phyloP scores from a whole-genome alignment of 805 yeast species.

The Blastobotrys parvus region DNA sequence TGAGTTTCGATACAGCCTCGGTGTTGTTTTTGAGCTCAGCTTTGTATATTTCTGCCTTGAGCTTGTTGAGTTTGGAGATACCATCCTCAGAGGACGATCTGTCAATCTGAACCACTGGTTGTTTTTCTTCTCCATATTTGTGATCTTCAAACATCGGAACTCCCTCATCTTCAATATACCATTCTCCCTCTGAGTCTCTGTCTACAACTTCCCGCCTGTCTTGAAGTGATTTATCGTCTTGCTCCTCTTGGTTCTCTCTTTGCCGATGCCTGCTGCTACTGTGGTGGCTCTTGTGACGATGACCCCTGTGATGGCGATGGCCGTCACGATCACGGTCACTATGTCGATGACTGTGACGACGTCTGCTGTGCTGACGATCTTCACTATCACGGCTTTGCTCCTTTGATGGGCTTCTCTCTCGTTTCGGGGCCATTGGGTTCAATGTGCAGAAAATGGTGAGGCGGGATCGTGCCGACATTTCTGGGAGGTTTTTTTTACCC shows the following conservation, averaged over 20 bases:
- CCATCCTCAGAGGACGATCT: neutral
- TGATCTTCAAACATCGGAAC: slow-evolving; percentile 1
- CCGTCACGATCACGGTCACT: neutral
- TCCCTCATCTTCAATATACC: slow-evolving; percentile 4
- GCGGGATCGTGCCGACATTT: neutral
- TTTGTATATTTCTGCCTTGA: slow-evolving; percentile 28
- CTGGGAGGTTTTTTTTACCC: neutral
- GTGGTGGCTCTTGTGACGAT: neutral
- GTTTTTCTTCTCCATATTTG: neutral
- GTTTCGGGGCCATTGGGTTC: no score
- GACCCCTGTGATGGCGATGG: neutral
- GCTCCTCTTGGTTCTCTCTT: neutral
- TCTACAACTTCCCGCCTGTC: neutral
- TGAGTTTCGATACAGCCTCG: slow-evolving; percentile 19
- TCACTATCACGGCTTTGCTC: neutral
- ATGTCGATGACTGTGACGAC: neutral
- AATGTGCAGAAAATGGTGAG: no score
- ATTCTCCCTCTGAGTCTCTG: slow-evolving; percentile 6
- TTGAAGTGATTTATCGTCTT: neutral
- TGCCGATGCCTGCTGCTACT: neutral
- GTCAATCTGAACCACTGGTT: neutral
- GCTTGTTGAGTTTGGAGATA: slow-evolving; percentile 23
- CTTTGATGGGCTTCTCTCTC: neutral
- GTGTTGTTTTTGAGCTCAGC: slow-evolving; percentile 28
- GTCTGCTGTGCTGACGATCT: no score